Base-by-base conservation (phyloP, 1,284 basidiomycete species). In the Vanrija sp. region DNA sequence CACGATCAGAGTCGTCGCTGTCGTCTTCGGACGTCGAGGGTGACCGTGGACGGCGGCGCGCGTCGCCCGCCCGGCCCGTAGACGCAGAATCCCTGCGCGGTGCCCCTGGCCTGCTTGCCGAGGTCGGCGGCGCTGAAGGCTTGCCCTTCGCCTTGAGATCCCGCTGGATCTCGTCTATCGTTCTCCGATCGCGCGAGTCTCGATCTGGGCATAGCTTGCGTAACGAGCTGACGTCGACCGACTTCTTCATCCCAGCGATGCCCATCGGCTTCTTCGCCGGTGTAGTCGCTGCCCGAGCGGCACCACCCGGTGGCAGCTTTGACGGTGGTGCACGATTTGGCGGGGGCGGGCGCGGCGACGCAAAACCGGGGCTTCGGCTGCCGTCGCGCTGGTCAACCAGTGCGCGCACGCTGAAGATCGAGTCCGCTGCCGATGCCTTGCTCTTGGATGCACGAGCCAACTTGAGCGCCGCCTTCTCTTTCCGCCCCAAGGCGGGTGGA, bases 161-260 rank as follows among this genome's bases (percentile, higher is more conserved):
- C 41, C 58, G 58, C 27, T 68, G 64, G 31, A 73, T 71, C 59
- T 73, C 65, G 51, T 72, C 71, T 27, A 68, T 60, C 3, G 64
- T 66, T 47, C 71, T 61, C 20, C 59, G 47, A 56, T 73, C 71
- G 45, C 71, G 59, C 8, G 56, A 61, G 10, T 59, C 57, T 44
- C 69, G 55, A 57, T 72, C 69, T 6, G 68, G 66, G 53, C 68
- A 69, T 9, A 72, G 49, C 36, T 62, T 64, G 20, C 66, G 55
- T 51, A 73, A 38, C 12, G 54, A 60, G 1, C 51, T 56, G 6
- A 51, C 59, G 14, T 59, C 51, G 25, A 56, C 41, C 24, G 50
- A 49, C 58, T 56, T 59, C 36, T 60, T 63, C 41, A 65, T 47
- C 36, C 48, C 45, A 24, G 49, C 38, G 14, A 56, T 41, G 23